Conservation (phyloP, 2,329 filamentous ascomycete genomes). For the Microdochium bolleyi region DNA sequence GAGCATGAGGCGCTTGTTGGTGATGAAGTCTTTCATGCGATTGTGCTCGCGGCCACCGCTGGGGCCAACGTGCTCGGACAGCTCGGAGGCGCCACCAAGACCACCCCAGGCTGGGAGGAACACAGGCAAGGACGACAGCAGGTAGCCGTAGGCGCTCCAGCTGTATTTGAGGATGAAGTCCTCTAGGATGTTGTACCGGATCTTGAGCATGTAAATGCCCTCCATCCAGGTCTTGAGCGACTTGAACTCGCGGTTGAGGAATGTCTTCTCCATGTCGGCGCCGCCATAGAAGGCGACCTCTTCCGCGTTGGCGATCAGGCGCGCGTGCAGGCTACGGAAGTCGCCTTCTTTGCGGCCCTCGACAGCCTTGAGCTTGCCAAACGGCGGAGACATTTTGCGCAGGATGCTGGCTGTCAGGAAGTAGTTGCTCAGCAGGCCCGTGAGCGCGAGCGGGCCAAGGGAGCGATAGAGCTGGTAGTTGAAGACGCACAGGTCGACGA, state of each 20-base stretch:
- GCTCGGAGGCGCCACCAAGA: conserved; percentile 63
- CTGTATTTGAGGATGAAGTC: conserved; percentile 98
- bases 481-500: conserved; percentile 96
- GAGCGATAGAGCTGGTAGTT: conserved; percentile 95
- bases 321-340: conserved; percentile 83
- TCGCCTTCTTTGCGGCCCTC: conserved; percentile 94
- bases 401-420: conserved; percentile 88
- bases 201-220: conserved; percentile 94
- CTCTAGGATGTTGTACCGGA: conserved; percentile 97
- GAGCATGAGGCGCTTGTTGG: conserved; percentile 96
- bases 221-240: conserved; percentile 97
- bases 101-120: conserved; percentile 95
- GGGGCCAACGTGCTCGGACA: conserved; percentile 36
- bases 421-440: conserved; percentile 84
- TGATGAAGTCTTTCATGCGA: conserved; percentile 98
- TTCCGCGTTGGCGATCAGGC: conserved; percentile 92
- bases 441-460: conserved; percentile 78
- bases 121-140: conserved; percentile 85
- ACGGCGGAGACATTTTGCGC: conserved; percentile 82
- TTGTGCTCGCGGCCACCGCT: conserved; percentile 62
- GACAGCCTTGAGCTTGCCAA: conserved; percentile 93
- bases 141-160: conserved; percentile 96
- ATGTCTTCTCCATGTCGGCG: conserved; percentile 88
- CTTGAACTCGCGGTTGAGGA: conserved; percentile 85
- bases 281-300: conserved; percentile 97